Conservation (phyloP, 1,284 basidiomycete species). For the Rhizopogon parksii region DNA sequence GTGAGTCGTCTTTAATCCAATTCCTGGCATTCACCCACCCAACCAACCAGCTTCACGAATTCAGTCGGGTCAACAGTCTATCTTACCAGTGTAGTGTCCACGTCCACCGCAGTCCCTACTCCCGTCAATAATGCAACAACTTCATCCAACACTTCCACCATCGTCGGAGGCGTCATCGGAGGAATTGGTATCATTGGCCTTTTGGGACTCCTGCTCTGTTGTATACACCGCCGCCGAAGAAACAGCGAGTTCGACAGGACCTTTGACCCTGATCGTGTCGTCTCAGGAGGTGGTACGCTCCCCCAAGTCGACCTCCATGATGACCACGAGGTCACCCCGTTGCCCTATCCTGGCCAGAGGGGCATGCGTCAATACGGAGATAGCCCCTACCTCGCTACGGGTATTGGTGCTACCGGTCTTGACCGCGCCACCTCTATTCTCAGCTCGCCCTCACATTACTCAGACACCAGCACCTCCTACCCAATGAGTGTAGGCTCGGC, state of each 20-base stretch:
- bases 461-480: not conserved
- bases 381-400: conserved; percentile 6
- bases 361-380: not conserved
- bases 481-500: too few species aligned
- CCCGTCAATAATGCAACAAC: conserved; percentile 1
- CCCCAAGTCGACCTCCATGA: conserved; percentile 31
- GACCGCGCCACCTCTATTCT: too few species aligned
- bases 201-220: conserved; percentile 18
- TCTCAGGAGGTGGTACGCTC: conserved; percentile 24
- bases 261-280: conserved; percentile 44
- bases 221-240: conserved; percentile 17
- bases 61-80: conserved; percentile 15
- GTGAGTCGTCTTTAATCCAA: not conserved
- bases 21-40: not conserved
- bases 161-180: conserved; percentile 23
- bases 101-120: conserved; percentile 8
- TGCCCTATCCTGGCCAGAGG: too few species aligned
- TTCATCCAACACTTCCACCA: conserved; percentile 17
- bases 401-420: too few species aligned
- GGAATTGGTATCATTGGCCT: conserved; percentile 14
- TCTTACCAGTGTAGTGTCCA: conserved; percentile 13
- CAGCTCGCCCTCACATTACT: too few species aligned
- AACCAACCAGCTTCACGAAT: conserved; percentile 17
- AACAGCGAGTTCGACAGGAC: conserved; percentile 41
- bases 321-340: too few species aligned